Evolutionary conservation across 108 stramenopile species (phyloP), one percentile per base, ranked within the genome.

Genomic region (Licmophora abbreviata): DNA sequence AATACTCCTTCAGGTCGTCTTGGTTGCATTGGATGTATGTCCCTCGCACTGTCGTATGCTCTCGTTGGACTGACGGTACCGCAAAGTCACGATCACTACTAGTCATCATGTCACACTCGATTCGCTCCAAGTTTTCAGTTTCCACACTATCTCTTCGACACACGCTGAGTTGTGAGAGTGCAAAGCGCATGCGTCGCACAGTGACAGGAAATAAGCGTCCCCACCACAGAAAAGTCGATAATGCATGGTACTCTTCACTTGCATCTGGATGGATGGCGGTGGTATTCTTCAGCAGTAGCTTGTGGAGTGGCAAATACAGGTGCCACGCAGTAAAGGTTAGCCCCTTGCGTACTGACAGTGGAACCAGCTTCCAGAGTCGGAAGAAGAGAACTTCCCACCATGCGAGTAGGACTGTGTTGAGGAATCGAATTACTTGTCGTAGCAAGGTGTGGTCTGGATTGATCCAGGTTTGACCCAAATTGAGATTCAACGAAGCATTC

Each of bases 151-250:
- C n/a, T n/a, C n/a, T n/a, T n/a, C n/a, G n/a, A n/a, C n/a, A n/a
- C 0, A 79, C 85, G 44, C 78, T 62, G 10, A 88, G 53, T 53
- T 88, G 80, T 10, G 71, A 71, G n/a, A 88, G 44, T 1, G 68
- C 58, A 54, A 82, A 82, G 34, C 83, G 57, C 61, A 88, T 88
- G 38, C 81, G 48, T 42, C 56, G 55, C 8, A 81, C 51, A 35
- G 80, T 79, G 11, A 84, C 54, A 1, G 70, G 71, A 51, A 82
- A 74, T 37, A 88, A 53, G 49, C 80, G 54, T 15, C 66, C 69
- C 75, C 80, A 79, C 63, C 69, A 88, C 51, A 79, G 50, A 14
- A 82, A 41, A 1, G 82, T 79, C 30, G 82, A 74, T 51, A 84
- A 44, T 21, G 83, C 83, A 63, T 88, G 82, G 61, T 82, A 88